These are phyloP conservation scores for Aspergillus sp. DNA, from an alignment of 2,329 filamentous ascomycete species.

Conservation along the genomic window DNA sequence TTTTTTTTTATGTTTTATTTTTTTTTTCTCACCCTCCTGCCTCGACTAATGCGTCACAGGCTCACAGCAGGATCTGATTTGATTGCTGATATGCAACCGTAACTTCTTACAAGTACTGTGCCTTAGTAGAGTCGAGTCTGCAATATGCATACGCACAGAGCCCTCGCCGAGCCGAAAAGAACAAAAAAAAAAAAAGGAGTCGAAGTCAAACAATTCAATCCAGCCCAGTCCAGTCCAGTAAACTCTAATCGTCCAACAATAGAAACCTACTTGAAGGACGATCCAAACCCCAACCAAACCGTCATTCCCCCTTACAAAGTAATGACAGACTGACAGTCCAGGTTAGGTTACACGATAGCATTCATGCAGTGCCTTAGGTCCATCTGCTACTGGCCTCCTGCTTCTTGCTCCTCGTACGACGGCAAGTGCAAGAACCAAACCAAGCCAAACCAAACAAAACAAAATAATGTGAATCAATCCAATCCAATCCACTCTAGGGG, in stretches of 20 bases:
- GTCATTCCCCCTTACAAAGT: not conserved
- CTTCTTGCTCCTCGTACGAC: too few species aligned
- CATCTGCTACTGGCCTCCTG: too few species aligned
- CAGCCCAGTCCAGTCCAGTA: not conserved
- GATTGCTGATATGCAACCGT: constrained; percentile 2
- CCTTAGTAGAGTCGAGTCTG: not conserved
- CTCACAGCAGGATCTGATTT: not conserved
- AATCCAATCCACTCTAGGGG: not conserved
- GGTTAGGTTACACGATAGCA: constrained; percentile 14
- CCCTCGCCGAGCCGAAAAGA: not conserved
- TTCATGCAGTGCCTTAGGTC: constrained; percentile 8
- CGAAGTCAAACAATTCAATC: not conserved
- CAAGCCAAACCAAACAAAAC: too few species aligned
- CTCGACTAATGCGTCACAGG: not conserved
- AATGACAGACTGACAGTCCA: not conserved
- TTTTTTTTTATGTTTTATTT: too few species aligned
- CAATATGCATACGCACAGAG: not conserved
- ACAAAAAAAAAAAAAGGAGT: not conserved
- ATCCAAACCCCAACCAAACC: too few species aligned
- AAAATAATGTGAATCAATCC: too few species aligned
- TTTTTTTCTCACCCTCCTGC: too few species aligned
- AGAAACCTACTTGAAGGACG: too few species aligned
- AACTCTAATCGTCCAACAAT: not conserved
- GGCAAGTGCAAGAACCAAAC: too few species aligned
- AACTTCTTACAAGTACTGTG: too few species aligned